phyloP scores from a whole-genome alignment of 2,329 filamentous ascomycete species.

The Chaetomium globosum region DNA sequence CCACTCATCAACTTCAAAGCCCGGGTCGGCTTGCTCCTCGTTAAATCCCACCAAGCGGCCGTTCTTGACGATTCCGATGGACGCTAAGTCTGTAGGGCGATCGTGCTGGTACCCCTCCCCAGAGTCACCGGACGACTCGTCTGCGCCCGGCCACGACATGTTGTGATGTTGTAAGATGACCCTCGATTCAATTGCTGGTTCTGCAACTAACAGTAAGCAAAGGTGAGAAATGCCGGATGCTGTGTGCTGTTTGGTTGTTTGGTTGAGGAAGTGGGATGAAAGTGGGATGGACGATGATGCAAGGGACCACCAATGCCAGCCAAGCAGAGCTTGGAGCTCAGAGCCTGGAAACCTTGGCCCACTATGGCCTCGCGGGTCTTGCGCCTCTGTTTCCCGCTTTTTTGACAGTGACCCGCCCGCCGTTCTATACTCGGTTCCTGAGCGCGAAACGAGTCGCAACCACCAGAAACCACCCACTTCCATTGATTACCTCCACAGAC shows the following conservation, averaged over 20 bases:
- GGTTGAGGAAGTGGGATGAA: neutral
- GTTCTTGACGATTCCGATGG: constrained; percentile 5
- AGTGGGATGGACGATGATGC: neutral
- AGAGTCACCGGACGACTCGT: constrained; percentile 8
- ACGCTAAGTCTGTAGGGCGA: constrained; percentile 11
- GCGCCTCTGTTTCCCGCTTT: constrained; percentile 29
- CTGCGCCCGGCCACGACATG: constrained; percentile 27
- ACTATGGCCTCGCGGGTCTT: constrained; percentile 10
- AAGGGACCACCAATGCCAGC: neutral
- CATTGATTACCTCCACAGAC: neutral
- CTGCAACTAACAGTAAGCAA: neutral
- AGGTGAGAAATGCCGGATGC: neutral
- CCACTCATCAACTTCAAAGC: constrained; percentile 26
- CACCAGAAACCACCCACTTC: neutral
- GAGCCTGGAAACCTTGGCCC: neutral
- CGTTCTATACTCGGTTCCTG: constrained; percentile 1
- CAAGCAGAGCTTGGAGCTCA: constrained; percentile 4
- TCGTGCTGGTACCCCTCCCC: constrained; percentile 1
- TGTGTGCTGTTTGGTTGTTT: neutral
- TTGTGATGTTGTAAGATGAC: neutral
- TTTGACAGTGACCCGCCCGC: neutral
- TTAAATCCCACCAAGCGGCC: constrained; percentile 4
- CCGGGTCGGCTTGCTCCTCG: constrained; percentile 13
- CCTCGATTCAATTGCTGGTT: neutral
- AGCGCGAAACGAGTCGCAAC: neutral